phyloP scores from a whole-genome alignment of 306 rosid species.

The Rubus idaeus region DNA sequence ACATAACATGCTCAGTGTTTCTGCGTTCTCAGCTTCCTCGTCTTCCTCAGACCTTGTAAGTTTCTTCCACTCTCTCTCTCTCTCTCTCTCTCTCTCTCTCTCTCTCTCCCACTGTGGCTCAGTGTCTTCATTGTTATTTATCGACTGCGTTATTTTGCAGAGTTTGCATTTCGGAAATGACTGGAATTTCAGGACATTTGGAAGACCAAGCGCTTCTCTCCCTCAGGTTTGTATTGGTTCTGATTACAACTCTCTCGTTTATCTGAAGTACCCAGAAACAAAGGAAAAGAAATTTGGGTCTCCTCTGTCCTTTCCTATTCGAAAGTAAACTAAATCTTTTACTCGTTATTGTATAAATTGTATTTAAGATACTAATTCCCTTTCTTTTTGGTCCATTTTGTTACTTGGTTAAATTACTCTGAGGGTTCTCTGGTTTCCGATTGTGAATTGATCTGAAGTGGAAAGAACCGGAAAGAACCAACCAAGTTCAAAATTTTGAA shows the following conservation, averaged over 20 bases:
- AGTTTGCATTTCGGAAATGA: background rate
- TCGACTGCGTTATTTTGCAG: background rate
- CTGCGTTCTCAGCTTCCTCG: background rate
- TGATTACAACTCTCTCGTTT: no score
- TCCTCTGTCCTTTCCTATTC: no score
- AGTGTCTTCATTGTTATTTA: no score
- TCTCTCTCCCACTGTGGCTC: background rate
- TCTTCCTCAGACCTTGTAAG: constrained; percentile 1
- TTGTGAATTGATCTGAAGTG: background rate
- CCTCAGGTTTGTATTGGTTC: constrained; percentile 1
- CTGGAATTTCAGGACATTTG: background rate
- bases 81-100: no score
- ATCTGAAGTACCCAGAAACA: no score
- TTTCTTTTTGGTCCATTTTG: no score
- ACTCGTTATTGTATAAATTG: no score
- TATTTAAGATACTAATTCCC: no score
- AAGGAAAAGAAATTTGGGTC: no score
- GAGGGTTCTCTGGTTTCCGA: background rate
- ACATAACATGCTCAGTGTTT: no score
- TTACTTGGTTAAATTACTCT: background rate
- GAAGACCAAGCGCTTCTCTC: constrained; percentile 6
- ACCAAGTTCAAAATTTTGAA: background rate
- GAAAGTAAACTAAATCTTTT: no score
- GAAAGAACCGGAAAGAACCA: no score
- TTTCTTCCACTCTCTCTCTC: background rate